phyloP scores from a whole-genome alignment of 139 green algal species.

The Chlorella sp. region DNA sequence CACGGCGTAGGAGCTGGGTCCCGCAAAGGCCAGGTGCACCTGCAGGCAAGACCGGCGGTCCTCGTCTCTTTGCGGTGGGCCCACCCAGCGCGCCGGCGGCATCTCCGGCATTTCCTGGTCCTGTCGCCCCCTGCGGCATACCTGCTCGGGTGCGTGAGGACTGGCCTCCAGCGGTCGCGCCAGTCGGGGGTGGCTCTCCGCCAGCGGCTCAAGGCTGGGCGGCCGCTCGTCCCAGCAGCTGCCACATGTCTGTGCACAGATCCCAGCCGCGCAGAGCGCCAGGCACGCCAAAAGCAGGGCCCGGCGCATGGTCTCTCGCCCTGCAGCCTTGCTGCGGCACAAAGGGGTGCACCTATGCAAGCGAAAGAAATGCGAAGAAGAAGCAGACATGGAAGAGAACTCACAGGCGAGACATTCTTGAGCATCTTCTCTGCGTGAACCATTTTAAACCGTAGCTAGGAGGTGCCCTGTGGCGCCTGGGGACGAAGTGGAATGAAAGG shows the following conservation, averaged over 20 bases:
- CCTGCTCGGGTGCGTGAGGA: conserved; percentile 38
- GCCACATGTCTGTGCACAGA: neutral
- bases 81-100: neutral
- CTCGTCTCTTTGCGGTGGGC: neutral
- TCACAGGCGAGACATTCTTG: neutral
- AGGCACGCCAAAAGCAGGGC: neutral
- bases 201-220: neutral
- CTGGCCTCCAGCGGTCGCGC: neutral
- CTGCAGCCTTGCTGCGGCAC: neutral
- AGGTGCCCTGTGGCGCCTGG: no score
- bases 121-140: neutral
- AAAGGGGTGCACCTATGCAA: neutral
- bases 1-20: conserved; percentile 34
- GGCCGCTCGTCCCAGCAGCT: neutral
- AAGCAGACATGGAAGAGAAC: neutral
- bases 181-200: conserved; percentile 1
- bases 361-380: neutral
- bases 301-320: neutral
- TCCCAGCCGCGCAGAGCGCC: neutral
- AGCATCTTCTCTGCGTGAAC: neutral
- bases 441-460: no score
- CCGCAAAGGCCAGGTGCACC: conserved; percentile 46
- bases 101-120: neutral
- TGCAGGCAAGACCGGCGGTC: neutral
- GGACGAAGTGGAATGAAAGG: no score